phyloP scores from a whole-genome alignment of 768 basidiomycete genomes.

The Phlebiopsis gigantea region DNA sequence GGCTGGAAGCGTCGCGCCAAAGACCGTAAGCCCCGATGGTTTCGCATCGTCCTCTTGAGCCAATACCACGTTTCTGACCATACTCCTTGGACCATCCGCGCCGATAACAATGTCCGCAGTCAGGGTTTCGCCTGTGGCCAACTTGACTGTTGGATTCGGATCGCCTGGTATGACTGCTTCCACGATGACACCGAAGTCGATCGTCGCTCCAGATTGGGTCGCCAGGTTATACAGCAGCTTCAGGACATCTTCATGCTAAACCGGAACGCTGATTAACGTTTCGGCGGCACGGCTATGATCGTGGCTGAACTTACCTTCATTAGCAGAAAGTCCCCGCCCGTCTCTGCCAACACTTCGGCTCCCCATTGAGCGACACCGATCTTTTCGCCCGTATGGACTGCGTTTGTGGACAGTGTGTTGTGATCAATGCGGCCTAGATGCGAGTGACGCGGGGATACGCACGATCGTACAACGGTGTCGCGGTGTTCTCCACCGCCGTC shows the following conservation, averaged over 20 bases:
- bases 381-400: constrained; percentile 40
- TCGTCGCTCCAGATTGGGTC: constrained; percentile 39
- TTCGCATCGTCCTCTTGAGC: constrained; percentile 26
- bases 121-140: constrained; percentile 38
- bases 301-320: constrained; percentile 35
- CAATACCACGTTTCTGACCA: constrained; percentile 30
- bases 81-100: constrained; percentile 51
- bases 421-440: not conserved
- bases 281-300: not conserved
- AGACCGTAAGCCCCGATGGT: constrained; percentile 33
- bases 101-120: constrained; percentile 53
- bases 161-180: constrained; percentile 3
- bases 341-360: constrained; percentile 41
- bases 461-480: constrained; percentile 30
- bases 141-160: constrained; percentile 18
- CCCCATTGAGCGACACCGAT: constrained; percentile 45
- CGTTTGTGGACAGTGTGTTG: constrained; percentile 12
- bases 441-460: constrained; percentile 17
- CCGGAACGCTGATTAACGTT: not conserved
- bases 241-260: constrained; percentile 49
- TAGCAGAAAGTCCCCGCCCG: constrained; percentile 44
- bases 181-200: constrained; percentile 24
- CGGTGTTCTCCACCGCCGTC: constrained; percentile 30
- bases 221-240: constrained; percentile 42
- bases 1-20: constrained; percentile 39